Evolutionary conservation across 495 filamentous ascomycete genomes (phyloP), one percentile per base, ranked within the genome.

Genomic region (Hypoxylon crocopeplum): DNA sequence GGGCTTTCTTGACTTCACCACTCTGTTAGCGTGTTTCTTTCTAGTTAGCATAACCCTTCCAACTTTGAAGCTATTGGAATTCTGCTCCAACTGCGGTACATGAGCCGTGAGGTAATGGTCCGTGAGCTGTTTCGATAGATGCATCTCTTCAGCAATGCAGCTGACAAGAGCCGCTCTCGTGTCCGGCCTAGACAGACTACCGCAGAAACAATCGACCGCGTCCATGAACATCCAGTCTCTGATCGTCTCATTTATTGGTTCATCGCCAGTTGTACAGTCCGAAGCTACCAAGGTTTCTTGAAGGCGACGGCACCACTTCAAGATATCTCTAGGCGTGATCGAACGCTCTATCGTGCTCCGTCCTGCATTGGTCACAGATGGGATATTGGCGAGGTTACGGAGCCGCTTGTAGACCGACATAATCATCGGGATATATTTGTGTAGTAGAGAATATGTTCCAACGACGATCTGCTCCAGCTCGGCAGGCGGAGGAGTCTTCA

Each of bases 211-310:
- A 69, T 98, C 94, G 27, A 90, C 79, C 4, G 91, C 86, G 67
- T 98, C 95, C 66, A 95, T 77, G 66, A 97, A 96, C 64, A 97
- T 95, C 34, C 87, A 84, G 61, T 97, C 91, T 66, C 86, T 84
- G 6, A 85, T 80, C 2, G 80, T 80, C 51, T 93, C 89, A 2
- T 81, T 81, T 16, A 91, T 84, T n/a, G 85, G 74, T 70, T 97
- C 89, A 15, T 81, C 79, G n/a, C 87, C 87, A 34, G 84, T 89
- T 67, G 81, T 86, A 57, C 88, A 80, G 34, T 86, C 82, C 5
- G 83, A 77, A 13, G 78, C 73, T 60, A 77, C 55, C 22, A 90
- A 71, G 50, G 86, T 75, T 61, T 75, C 72, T 48, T 90, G 77
- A 24, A 96, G 75, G 39, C 95, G 84, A 25, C 81, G 80, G 70